Base-by-base conservation (phyloP, 345 rosid genomes). In the Euphorbia peplus region DNA sequence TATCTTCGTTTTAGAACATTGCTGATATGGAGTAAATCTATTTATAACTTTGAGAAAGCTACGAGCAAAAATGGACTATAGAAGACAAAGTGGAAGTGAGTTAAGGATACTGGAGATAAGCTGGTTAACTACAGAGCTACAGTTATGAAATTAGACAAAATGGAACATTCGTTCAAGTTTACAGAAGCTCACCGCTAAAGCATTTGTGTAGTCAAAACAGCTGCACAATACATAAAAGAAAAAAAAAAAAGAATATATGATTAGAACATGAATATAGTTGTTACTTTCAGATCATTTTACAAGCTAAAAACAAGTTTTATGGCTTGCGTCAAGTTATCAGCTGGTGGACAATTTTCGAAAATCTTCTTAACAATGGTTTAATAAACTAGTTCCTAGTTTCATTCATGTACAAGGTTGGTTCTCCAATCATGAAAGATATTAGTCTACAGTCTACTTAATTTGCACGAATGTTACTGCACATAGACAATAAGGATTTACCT, bases 151-250 rank as follows among this genome's bases (percentile, higher is more conserved):
- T 6, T 29, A 51, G 8, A 52, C 5, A 51, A 14, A 10, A 57
- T 39, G 32, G 58, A 50, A 69, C 11, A 13, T 39, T 51, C 21
- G 18, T 47, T 35, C 5, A 50, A 58, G 30, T 10, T 66, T 67
- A 22, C 28, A 18, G 67, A 66, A 69, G 80, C 98, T 93, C 77
- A 90, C 98, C 69, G 97, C 96, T 79, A 93, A 82, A 64, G 84
- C 98, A 81, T 93, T 93, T 56, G 98, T 93, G 81, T 93, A 91
- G 83, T 91, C 98, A 69, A 93, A 93, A 78, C 97, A 93, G 83
- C 98, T 93, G 96, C 70, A 70, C 24, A 71, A 69, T 44, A 68
- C n/a, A n/a, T 18, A 70, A 62, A 54, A 24, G 60, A 42, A 68
- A 69, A 42, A 9, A 62, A 54, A 24, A 60, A 42, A 68, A 69